Evolutionary conservation across 75 land plant genomes (phyloP), one percentile per base, ranked within the genome.

Genomic region (Gnetum montanum): DNA sequence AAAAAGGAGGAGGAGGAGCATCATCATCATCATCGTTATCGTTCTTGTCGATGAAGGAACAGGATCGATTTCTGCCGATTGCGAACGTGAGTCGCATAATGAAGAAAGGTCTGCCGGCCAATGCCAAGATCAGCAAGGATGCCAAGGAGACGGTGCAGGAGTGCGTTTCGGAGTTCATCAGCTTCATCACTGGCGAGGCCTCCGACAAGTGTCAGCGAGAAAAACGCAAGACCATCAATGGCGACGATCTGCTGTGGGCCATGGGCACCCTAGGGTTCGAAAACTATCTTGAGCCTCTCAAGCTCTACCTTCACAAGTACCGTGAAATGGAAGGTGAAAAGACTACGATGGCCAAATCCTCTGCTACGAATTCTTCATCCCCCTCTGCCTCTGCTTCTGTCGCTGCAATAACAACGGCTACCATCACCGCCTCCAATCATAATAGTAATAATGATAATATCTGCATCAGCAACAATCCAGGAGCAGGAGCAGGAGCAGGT

Each of bases 81-180:
- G 86, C 86, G 13, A 83, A 83, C 58, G 78, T 83, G 54, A 72
- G 84, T 66, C 51, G 86, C 34, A 80, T 83, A 67, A 83, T 83
- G 86, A 83, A 83, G 70, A 67, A 71, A 31, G 84, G 79, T 11
- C 63, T 83, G 33, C 86, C 86, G 3, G 86, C 83, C 10, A 83
- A 83, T 36, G 86, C 76, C 37, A 83, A 83, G 70, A 76, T 83
- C 45, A 72, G 84, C 44, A 83, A 83, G 62, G 86, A 83, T 45
- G 86, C 86, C 29, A 83, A 83, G 65, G 86, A 83, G 68, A 83
- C 86, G 3, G 76, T 83, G 13, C 86, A 83, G 75, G 86, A 83
- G 70, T 83, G 86, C 54, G 86, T 83, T 40, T 79, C 84, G 18
- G 86, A 83, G 76, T 83, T 83, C 73, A 83, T 83, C 64, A 83